These are phyloP conservation scores for Talaromyces verruculosus DNA, from an alignment of 2,329 filamentous ascomycete species.

Conservation along the genomic window DNA sequence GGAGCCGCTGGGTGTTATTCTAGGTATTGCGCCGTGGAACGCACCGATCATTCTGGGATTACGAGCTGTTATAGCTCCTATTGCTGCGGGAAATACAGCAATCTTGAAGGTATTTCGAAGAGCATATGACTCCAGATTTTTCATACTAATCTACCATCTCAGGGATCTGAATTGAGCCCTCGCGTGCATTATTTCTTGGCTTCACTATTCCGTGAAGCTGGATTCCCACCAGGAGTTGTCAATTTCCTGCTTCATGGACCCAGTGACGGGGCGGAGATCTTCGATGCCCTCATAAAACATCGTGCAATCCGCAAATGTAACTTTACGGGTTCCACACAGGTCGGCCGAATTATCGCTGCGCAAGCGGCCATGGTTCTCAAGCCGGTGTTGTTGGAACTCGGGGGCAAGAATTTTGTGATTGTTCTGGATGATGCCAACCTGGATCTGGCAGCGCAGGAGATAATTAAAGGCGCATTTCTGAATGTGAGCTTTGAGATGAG, in stretches of 20 bases:
- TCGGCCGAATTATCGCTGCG: constrained; percentile 44
- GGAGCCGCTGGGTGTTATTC: constrained; percentile 74
- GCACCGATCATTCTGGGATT: constrained; percentile 53
- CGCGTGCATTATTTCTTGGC: constrained; percentile 57
- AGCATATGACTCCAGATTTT: background rate
- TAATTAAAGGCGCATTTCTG: constrained; percentile 54
- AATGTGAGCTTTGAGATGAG: constrained; percentile 53
- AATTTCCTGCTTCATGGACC: constrained; percentile 42
- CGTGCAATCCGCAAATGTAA: constrained; percentile 43
- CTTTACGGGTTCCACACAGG: constrained; percentile 47
- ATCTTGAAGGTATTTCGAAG: constrained; percentile 58
- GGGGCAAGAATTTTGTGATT: constrained; percentile 49
- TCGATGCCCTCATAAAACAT: constrained; percentile 41
- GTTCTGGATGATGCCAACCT: constrained; percentile 50
- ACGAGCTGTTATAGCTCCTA: constrained; percentile 58
- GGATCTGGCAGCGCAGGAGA: constrained; percentile 42
- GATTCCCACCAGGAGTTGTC: constrained; percentile 44
- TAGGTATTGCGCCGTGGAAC: constrained; percentile 77
- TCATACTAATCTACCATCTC: background rate
- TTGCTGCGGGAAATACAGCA: constrained; percentile 71
- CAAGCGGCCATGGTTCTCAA: constrained; percentile 44
- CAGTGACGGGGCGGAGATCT: constrained; percentile 35
- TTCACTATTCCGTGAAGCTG: constrained; percentile 42
- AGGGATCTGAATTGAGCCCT: constrained; percentile 63
- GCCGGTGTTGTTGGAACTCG: constrained; percentile 50